Base-by-base conservation (phyloP, 1,284 basidiomycete species). In the Tylopilus orsonianus region DNA sequence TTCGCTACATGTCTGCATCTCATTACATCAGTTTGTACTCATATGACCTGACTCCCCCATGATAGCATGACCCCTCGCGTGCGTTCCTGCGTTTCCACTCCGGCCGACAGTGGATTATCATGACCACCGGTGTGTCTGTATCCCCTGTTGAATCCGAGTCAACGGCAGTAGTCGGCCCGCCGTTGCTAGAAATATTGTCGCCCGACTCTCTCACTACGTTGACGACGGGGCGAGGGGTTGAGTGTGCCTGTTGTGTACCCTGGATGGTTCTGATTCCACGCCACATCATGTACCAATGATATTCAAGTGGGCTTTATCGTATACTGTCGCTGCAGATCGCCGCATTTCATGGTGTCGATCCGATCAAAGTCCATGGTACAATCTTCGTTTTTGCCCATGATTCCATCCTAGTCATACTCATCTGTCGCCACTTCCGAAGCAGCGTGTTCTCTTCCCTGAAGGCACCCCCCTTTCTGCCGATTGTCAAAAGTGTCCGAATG, bases 141-240 rank as follows among this genome's bases (percentile, higher is more conserved):
- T 36, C 27, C 36, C 22, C n/a, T 51, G 36, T 47, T 27, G 16
- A 38, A 23, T 43, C 18, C 22, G 24, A 29, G 12, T 40, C 40
- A 16, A 34, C 44, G 34, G 7, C 20, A 5, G 26, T 19, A 32
- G 30, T 40, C 18, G 20, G 10, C 24, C 10, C 19, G 18, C 12
- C 18, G 37, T 44, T 27, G 22, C 18, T 12, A 10, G 12, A n/a
- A 5, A 20, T 9, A 12, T 18, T n/a, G 5, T 2, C 14, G 19
- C 18, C 53, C 42, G 20, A 18, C 54, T 43, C 33, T 53, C 51
- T 39, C 47, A 22, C 10, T 38, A n/a, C 20, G 30, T 35, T 14
- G n/a, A 13, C 33, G 18, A 23, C 39, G 27, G 9, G 16, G 14
- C 19, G 7, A 29, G 14, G 12, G 22, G 2, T 19, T 4, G 24